These are phyloP conservation scores for Ganoderma boninense DNA, from an alignment of 1,284 basidiomycete genomes.

Conservation along the genomic window DNA sequence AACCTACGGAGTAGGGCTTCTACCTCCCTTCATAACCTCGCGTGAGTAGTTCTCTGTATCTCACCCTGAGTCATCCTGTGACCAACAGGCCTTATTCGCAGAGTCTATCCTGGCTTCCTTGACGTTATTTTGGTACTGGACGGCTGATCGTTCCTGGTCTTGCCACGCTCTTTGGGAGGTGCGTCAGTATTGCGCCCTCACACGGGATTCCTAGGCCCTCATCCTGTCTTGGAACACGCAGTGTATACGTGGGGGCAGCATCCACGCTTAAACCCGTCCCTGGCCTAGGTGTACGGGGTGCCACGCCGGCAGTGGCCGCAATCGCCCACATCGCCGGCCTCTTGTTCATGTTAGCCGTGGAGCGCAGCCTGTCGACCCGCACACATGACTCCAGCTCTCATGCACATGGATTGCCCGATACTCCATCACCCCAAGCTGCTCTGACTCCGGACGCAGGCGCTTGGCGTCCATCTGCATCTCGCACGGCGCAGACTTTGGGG, in stretches of 20 bases:
- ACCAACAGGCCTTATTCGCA: too few relatives aligned
- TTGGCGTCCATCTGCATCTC: not conserved
- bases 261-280: not conserved
- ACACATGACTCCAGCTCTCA: too few relatives aligned
- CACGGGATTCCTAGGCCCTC: not conserved
- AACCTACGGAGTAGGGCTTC: not conserved
- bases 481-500: not conserved
- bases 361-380: not conserved
- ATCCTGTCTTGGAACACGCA: not conserved
- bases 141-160: not conserved
- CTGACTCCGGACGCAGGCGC: not conserved
- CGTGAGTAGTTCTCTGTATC: too few relatives aligned
- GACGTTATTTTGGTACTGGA: not conserved
- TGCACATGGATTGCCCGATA: not conserved
- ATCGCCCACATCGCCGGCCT: not conserved
- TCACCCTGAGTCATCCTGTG: too few relatives aligned
- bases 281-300: not conserved
- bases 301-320: not conserved
- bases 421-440: not conserved
- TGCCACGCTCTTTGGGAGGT: not conserved
- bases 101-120: not conserved
- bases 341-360: not conserved
- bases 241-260: not conserved
- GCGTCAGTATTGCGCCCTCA: too few relatives aligned
- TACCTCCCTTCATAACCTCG: not conserved